Evolutionary conservation across 202 grass and related monocot species (phyloP).

Genomic region (Hordeum pubiflorum): DNA sequence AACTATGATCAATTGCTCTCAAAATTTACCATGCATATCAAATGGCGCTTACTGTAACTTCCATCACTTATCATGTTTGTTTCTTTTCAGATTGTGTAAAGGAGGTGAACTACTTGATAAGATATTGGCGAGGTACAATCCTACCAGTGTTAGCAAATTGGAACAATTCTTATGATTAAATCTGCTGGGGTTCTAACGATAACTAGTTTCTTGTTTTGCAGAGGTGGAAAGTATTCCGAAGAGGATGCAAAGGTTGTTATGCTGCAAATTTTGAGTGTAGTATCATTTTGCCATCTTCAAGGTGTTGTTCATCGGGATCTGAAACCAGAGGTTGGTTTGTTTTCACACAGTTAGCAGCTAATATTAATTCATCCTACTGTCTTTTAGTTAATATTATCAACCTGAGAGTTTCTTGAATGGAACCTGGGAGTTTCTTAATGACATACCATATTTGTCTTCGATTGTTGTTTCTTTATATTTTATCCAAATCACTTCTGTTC

Average conservation of each 20-base stretch:
- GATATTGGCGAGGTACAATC: slow-evolving; percentile 77
- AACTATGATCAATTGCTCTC: neutral
- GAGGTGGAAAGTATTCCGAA: slow-evolving; percentile 96
- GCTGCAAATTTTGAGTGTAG: slow-evolving; percentile 86
- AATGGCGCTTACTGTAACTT: neutral
- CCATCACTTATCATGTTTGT: slow-evolving; percentile 12
- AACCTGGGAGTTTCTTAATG: neutral
- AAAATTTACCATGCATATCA: neutral
- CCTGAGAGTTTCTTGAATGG: neutral
- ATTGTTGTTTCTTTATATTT: slow-evolving; percentile 13
- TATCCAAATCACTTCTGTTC: neutral
- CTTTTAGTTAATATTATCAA: neutral
- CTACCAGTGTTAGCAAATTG: neutral
- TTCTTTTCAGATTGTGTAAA: slow-evolving; percentile 76
- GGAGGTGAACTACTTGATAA: slow-evolving; percentile 93
- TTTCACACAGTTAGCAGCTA: neutral
- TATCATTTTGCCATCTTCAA: slow-evolving; percentile 98
- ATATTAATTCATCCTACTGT: neutral
- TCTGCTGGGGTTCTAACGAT: slow-evolving; percentile 11
- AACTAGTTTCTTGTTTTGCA: slow-evolving; percentile 30
- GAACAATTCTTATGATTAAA: neutral
- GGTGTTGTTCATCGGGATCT: slow-evolving; percentile 96
- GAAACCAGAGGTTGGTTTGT: slow-evolving; percentile 78
- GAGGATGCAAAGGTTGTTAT: slow-evolving; percentile 90
- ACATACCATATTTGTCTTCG: neutral